phyloP scores from a whole-genome alignment of 2,329 filamentous ascomycete genomes.

The Aureobasidium melanogenum region DNA sequence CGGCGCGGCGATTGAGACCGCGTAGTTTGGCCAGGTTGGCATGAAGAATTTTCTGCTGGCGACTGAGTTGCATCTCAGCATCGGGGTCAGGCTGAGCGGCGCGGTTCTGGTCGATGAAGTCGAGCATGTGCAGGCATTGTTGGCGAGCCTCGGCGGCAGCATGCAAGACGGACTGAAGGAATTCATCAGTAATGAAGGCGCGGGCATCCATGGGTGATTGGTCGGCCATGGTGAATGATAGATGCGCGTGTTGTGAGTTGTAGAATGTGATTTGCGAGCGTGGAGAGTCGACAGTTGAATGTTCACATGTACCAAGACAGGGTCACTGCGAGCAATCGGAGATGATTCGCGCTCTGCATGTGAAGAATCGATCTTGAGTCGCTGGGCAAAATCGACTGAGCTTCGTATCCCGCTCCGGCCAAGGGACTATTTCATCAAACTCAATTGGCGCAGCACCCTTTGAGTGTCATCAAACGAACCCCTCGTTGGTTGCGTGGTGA shows the following conservation, averaged over 20 bases:
- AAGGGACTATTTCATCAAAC: neutral
- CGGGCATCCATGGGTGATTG: constrained; percentile 12
- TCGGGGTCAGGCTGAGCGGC: constrained; percentile 36
- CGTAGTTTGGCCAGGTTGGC: constrained; percentile 73
- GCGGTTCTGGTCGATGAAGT: constrained; percentile 43
- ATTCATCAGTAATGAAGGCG: constrained; percentile 49
- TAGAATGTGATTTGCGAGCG: neutral
- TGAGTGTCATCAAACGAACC: neutral
- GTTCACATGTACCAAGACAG: neutral
- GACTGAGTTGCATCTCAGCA: constrained; percentile 52
- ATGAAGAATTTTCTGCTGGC: constrained; percentile 70
- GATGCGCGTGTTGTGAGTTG: neutral
- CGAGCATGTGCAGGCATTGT: constrained; percentile 54
- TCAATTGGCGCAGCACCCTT: neutral
- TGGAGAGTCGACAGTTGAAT: neutral
- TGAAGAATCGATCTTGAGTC: neutral
- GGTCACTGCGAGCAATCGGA: neutral
- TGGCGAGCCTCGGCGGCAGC: constrained; percentile 65
- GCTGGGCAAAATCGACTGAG: neutral
- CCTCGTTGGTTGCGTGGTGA: too few species aligned
- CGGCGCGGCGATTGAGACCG: constrained; percentile 71
- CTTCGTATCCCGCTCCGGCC: neutral
- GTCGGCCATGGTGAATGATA: neutral
- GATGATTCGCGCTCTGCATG: neutral
- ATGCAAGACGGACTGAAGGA: constrained; percentile 59